phyloP scores from a whole-genome alignment of 169 alveolate genomes.

The Cryptosporidium bovis region DNA sequence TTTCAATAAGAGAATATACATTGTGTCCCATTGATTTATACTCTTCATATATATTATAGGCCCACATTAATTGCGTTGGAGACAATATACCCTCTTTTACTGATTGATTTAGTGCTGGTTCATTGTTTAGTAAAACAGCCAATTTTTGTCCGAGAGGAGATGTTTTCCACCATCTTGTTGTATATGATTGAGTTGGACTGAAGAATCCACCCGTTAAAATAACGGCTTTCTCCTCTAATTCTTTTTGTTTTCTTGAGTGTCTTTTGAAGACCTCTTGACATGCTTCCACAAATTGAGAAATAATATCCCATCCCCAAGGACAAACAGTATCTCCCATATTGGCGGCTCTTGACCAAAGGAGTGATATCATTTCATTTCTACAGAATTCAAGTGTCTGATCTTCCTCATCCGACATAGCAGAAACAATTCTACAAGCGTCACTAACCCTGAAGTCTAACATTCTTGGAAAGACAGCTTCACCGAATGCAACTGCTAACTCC shows the following conservation, averaged over 20 bases:
- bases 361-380: slow-evolving; percentile 66
- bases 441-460: slow-evolving; percentile 60
- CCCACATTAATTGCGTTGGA: slow-evolving; percentile 74
- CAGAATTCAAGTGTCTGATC: slow-evolving; percentile 54
- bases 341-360: slow-evolving; percentile 59
- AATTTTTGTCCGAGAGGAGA: slow-evolving; percentile 70
- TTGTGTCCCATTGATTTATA: slow-evolving; percentile 40
- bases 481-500: slow-evolving; percentile 57
- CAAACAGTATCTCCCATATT: slow-evolving; percentile 57
- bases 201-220: slow-evolving; percentile 70
- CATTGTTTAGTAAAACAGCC: slow-evolving; percentile 27
- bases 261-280: slow-evolving; percentile 70
- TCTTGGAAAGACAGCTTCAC: slow-evolving; percentile 55
- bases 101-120: slow-evolving; percentile 60
- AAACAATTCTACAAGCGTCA: slow-evolving; percentile 56
- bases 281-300: slow-evolving; percentile 62
- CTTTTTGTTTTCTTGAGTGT: slow-evolving; percentile 37
- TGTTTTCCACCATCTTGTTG: slow-evolving; percentile 73
- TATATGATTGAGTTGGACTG: slow-evolving; percentile 52
- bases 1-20: slow-evolving; percentile 53
- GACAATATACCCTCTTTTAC: slow-evolving; percentile 53
- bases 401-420: slow-evolving; percentile 49
- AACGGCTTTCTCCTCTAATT: slow-evolving; percentile 65
- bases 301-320: slow-evolving; percentile 75
- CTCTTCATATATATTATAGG: slow-evolving; percentile 55